Evolutionary conservation across 2,329 filamentous ascomycete species (phyloP), one percentile per base, ranked within the genome.

Genomic region (Diaporthe amygdali): DNA sequence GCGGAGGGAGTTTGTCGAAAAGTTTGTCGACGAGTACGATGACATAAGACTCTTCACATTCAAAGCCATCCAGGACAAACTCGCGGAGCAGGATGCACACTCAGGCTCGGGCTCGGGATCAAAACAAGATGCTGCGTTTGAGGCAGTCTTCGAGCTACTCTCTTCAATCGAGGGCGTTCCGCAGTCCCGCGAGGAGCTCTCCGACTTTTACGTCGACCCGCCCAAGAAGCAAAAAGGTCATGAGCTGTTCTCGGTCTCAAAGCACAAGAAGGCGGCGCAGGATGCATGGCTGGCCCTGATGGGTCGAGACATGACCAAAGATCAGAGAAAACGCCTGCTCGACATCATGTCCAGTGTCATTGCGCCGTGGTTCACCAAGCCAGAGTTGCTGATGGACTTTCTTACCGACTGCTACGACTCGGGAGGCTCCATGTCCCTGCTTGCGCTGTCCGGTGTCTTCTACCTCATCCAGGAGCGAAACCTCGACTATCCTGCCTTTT

Each of bases 401-500:
- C 84, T 99, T 69, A 97, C 95, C n/a, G 94, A 96, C 82, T 97
- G 92, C 37, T 98, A 97, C 84, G 89, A 98, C 77, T 85, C 91
- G 9, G 95, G 96, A 66, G 96, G 96, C 54, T 93, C 94, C 17
- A 94, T 92, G 59, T 96, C 96, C 5, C 87, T 99, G 5, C 88
- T 98, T 25, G 95, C 97, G 2, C 86, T 99, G 1, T 97, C 94
- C 0, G 96, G 96, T 66, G 91, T 99, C 55, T 99, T 97, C 84
- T 96, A 97, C 80, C 89, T 99, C 66, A 98, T 99, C 76, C 92
- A 94, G 74, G 91, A 96, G 79, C 94, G 94, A 79, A 99, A 99
- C 79, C 88, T 99, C 72, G 96, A 99, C 82, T 99, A 99, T 80
- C 95, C 95, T 1, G 92, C 92, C 39, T 99, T 99, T 83, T 99